Percentiles rank a stretch among this genome's conserved stretches.
Evolutionary conservation across 2,329 filamentous ascomycete species (phyloP).

Genomic region (Bipolaris oryzae): DNA sequence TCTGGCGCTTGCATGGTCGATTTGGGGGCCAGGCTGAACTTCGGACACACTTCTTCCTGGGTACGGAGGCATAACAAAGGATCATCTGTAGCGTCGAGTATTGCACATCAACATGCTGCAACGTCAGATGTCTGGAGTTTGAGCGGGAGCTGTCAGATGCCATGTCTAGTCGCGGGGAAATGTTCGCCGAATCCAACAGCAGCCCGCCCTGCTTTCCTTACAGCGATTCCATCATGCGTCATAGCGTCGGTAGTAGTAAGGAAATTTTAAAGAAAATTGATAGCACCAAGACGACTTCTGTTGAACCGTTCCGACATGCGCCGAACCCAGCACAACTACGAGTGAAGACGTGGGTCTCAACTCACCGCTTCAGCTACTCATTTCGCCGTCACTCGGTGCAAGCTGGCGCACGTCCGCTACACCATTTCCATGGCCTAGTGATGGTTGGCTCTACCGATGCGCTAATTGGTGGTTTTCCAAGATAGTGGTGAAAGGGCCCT

Average conservation of each 20-base stretch:
- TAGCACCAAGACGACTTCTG: background rate
- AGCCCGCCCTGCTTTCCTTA: constrained; percentile 2
- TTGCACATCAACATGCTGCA: background rate
- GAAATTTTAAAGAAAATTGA: background rate
- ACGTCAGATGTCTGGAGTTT: background rate
- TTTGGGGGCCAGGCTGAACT: constrained; percentile 22
- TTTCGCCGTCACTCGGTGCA: background rate
- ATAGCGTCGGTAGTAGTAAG: background rate
- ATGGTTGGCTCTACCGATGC: background rate
- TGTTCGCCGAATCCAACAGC: constrained; percentile 1
- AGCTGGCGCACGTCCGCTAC: background rate
- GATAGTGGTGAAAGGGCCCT: background rate
- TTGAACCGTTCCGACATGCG: constrained; percentile 6
- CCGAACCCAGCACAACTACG: constrained; percentile 5
- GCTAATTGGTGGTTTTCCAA: background rate
- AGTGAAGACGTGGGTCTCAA: constrained; percentile 11
- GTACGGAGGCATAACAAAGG: background rate
- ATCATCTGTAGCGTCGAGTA: constrained; percentile 1
- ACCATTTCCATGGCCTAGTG: background rate
- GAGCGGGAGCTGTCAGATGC: background rate
- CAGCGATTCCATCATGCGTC: constrained; percentile 10
- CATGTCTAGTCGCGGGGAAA: constrained; percentile 1
- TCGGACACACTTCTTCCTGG: background rate
- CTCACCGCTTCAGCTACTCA: constrained; percentile 14
- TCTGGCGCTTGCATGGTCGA: constrained; percentile 12